Evolutionary conservation across 78 protist genomes (phyloP).

Genomic region (Pigoraptor vietnamica): DNA sequence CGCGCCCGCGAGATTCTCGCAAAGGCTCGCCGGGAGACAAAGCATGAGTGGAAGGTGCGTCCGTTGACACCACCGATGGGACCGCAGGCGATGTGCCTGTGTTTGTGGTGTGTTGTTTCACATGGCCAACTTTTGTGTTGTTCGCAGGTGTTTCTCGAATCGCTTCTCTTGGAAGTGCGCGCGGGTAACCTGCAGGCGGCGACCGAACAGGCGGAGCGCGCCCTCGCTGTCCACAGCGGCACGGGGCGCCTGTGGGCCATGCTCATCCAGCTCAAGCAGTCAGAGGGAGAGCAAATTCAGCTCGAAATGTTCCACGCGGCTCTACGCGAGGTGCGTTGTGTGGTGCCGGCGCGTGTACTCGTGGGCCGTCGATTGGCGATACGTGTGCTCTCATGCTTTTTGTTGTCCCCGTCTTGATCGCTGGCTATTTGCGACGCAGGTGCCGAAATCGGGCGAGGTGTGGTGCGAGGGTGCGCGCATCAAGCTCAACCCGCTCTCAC

Average conservation of each 20-base stretch:
- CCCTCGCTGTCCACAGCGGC: not conserved
- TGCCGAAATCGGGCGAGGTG: not conserved
- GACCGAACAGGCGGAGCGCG: not conserved
- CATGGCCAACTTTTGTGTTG: not conserved
- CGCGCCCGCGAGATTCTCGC: not conserved
- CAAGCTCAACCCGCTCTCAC: not conserved
- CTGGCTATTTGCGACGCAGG: not conserved
- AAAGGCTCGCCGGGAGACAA: not conserved
- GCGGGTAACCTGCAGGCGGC: not conserved
- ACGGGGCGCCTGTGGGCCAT: not conserved
- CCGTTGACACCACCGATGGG: not conserved
- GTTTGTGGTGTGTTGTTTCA: not conserved
- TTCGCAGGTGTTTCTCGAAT: not conserved
- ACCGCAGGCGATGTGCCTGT: not conserved
- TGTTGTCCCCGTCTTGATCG: not conserved
- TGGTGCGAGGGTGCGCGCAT: not conserved
- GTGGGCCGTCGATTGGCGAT: not conserved
- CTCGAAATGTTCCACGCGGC: not conserved
- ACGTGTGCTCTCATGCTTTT: not conserved
- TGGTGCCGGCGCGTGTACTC: not conserved
- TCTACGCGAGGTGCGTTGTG: not conserved
- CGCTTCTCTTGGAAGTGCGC: not conserved
- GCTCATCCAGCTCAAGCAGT: not conserved
- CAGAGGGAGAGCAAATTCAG: not conserved
- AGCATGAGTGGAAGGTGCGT: not conserved